Evolutionary conservation across 371 early-diverging fungal genomes (phyloP).

Genomic region (Mucor sp.): DNA sequence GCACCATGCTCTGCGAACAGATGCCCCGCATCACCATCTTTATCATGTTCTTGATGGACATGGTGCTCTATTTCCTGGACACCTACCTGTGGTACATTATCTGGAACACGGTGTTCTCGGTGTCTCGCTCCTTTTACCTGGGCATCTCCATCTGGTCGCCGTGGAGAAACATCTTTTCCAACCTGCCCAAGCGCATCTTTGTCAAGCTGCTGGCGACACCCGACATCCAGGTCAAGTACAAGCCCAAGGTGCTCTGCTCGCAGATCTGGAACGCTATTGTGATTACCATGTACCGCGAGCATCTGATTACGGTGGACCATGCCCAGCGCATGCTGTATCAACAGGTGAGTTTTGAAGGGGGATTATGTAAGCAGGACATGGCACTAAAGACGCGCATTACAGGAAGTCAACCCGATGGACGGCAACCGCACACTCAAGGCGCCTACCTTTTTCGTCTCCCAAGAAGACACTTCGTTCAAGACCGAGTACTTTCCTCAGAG

Average conservation of each 20-base stretch:
- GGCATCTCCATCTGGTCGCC: conserved; percentile 89
- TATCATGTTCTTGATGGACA: conserved; percentile 78
- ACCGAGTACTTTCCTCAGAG: conserved; percentile 78
- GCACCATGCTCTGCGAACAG: conserved; percentile 60
- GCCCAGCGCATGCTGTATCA: conserved; percentile 80
- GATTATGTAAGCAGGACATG: no score
- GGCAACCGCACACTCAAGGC: conserved; percentile 73
- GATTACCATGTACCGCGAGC: conserved; percentile 87
- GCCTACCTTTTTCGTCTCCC: conserved; percentile 84
- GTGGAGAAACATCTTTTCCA: conserved; percentile 85
- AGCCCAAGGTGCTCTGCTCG: conserved; percentile 79
- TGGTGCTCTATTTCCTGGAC: conserved; percentile 85
- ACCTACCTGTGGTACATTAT: conserved; percentile 93
- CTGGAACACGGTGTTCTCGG: conserved; percentile 82
- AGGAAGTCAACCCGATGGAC: conserved; percentile 60
- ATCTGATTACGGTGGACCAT: conserved; percentile 79
- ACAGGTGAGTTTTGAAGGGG: conserved; percentile 63
- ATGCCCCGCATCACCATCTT: conserved; percentile 76
- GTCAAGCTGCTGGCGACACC: conserved; percentile 77
- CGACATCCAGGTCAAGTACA: conserved; percentile 71
- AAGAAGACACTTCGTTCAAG: conserved; percentile 80
- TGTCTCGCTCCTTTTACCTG: conserved; percentile 77
- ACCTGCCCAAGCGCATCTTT: conserved; percentile 86
- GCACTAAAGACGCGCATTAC: not conserved
- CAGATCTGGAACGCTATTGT: conserved; percentile 91